Evolutionary conservation across 2,329 filamentous ascomycete species (phyloP).

Genomic region (Aspergillus ochraceus): DNA sequence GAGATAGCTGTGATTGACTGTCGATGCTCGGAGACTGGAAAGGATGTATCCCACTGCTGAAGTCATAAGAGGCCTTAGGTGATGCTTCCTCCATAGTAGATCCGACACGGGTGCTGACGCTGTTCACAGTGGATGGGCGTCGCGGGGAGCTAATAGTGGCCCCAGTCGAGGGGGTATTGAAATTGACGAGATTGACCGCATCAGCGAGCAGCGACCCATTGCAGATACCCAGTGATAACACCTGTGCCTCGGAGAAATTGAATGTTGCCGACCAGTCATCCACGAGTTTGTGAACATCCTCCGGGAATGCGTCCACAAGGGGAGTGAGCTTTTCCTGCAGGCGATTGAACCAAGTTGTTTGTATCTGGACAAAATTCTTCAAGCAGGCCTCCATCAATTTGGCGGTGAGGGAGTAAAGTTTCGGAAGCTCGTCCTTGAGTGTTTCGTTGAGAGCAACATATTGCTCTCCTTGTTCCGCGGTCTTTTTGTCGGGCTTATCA

Average conservation of each 20-base stretch:
- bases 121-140: conserved; percentile 52
- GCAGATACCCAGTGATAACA: conserved; percentile 71
- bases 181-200: conserved; percentile 60
- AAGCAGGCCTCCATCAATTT: conserved; percentile 81
- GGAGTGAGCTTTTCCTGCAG: conserved; percentile 81
- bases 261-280: conserved; percentile 78
- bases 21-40: conserved; percentile 57
- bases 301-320: conserved; percentile 67
- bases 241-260: conserved; percentile 69
- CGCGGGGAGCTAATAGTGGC: conserved; percentile 43
- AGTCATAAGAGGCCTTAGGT: conserved; percentile 66
- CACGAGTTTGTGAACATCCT: conserved; percentile 71
- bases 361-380: conserved; percentile 79
- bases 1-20: conserved; percentile 25
- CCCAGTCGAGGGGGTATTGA: conserved; percentile 52
- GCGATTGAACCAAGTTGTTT: conserved; percentile 77
- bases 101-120: conserved; percentile 56
- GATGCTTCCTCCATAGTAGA: conserved; percentile 63
- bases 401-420: conserved; percentile 77
- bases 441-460: conserved; percentile 91
- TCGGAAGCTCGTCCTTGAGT: conserved; percentile 86
- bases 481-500: conserved; percentile 84
- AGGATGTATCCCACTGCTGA: conserved; percentile 64
- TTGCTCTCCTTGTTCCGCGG: conserved; percentile 79
- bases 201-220: conserved; percentile 68